Base-by-base conservation (phyloP, 352 stramenopile genomes). In the Phytophthora quininea region DNA sequence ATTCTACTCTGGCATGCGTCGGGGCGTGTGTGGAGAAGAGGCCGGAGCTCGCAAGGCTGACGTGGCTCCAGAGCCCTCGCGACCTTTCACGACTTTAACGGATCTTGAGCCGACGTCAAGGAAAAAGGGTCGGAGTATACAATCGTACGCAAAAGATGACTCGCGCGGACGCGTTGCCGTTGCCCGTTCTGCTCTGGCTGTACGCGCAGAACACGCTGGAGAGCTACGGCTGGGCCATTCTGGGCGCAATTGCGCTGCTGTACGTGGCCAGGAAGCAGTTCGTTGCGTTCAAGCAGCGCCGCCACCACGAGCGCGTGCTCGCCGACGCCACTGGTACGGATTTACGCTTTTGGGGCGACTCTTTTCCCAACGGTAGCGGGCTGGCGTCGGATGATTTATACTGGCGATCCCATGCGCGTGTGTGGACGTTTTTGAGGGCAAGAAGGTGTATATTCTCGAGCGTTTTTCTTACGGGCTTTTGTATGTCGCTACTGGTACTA, bases 181-280 rank as follows among this genome's bases (percentile, higher is more conserved):
- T 54, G 4, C 53, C 53, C 9, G 15, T 57, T 19, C 31, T 0
- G 46, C 53, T 74, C 6, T 86, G 77, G 80, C 14, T 60, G 51
- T 35, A 54, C 24, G 45, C 73, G 52, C 63, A 76, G 33, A 42
- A 45, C 32, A 24, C 69, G 49, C 54, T 92, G 4, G 84, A 91
- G 68, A 52, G 58, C 2, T 66, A 91, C 54, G 84, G 82, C 31
- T 91, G 80, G 82, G 77, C 73, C 61, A 54, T 91, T 48, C 67
- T 92, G 30, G 50, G 62, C 45, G 49, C 50, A 1, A 35, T 64
- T 6, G 49, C 82, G 19, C 49, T 84, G 12, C 43, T 80, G 9
- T 68, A 76, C 54, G 32, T 79, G 30, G 52, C 43, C 4, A 62
- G 68, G 6, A 42, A 63, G 31, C 73, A 73, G 45, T 80, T 81